These are phyloP conservation scores for Plantago major DNA, from an alignment of 257 asterid species.

Conservation along the genomic window DNA sequence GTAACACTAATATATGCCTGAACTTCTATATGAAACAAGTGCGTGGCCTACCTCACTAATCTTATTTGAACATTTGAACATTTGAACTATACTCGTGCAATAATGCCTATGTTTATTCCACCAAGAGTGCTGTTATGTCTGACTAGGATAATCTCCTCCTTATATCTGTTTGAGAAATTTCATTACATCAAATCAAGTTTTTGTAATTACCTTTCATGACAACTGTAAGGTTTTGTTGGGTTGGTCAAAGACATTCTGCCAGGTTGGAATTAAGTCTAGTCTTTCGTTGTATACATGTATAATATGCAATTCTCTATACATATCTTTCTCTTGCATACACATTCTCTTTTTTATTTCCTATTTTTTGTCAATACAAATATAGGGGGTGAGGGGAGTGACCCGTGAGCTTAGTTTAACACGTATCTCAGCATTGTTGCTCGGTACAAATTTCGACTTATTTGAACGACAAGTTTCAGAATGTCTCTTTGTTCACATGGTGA, in stretches of 20 bases:
- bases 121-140: not conserved
- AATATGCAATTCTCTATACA: constrained; percentile 10
- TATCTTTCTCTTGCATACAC: constrained; percentile 2
- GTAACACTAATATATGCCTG: not conserved
- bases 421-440: constrained; percentile 9
- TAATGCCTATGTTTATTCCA: not conserved
- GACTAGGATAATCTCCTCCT: not conserved
- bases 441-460: constrained; percentile 15
- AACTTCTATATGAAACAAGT: not conserved
- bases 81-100: not conserved
- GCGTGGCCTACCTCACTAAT: constrained; percentile 13
- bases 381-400: constrained; percentile 4
- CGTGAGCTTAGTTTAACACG: constrained; percentile 20
- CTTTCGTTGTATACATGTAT: constrained; percentile 16
- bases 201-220: constrained; percentile 5
- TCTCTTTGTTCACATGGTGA: constrained; percentile 22
- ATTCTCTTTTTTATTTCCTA: not conserved
- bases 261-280: constrained; percentile 9
- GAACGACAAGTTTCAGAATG: constrained; percentile 16
- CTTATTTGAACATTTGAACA: constrained; percentile 6
- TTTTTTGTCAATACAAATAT: not conserved
- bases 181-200: constrained; percentile 1
- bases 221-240: constrained; percentile 20
- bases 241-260: constrained; percentile 17
- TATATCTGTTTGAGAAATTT: not conserved